Evolutionary conservation across 1,139 yeast genomes (phyloP), one percentile per base, ranked within the genome.

Genomic region (Candida sp.): DNA sequence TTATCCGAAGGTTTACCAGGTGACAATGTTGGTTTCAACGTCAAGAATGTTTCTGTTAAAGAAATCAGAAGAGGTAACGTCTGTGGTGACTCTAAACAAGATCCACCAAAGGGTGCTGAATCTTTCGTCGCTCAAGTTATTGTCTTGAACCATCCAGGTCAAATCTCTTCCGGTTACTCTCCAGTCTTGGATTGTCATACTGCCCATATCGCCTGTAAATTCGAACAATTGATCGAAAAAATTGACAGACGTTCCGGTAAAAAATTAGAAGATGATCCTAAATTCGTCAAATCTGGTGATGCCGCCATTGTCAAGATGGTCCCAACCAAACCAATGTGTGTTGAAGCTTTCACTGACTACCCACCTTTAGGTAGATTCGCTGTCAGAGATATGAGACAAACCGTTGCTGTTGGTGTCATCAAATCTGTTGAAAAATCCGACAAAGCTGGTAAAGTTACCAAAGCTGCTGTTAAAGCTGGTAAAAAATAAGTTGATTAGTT

Each of bases 341-440:
- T 88, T 73, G 96, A 88, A 83, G 82, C 95, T 66, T 88, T 85
- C 95, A 80, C 95, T 68, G 93, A 87, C 76, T 89, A 87, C 91
- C 96, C 97, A 78, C 97, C 97, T 73, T 87, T 89, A 73, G 97
- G 97, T 75, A 89, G 97, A 84, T 90, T 90, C 82, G 97, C 97
- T 70, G 97, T 90, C 83, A 93, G 97, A 86, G 97, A 90, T 79
- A 90, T 90, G 97, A 88, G 97, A 86, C 97, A 89, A 80, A 90
- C 97, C 63, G 98, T 91, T 67, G 97, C 97, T 72, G 97, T 91
- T 74, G 98, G 97, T 89, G 97, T 91, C 73, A 89, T 91, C 93
- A 91, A 91, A 88, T 79, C 95, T 63, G 98, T 93, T 68, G 97
- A 83, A 72, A 93, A 93, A 88, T 70, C 95, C 58, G 95, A 85